Evolutionary conservation across 805 yeast species (phyloP).

Genomic region (Isabelozyma heimii): DNA sequence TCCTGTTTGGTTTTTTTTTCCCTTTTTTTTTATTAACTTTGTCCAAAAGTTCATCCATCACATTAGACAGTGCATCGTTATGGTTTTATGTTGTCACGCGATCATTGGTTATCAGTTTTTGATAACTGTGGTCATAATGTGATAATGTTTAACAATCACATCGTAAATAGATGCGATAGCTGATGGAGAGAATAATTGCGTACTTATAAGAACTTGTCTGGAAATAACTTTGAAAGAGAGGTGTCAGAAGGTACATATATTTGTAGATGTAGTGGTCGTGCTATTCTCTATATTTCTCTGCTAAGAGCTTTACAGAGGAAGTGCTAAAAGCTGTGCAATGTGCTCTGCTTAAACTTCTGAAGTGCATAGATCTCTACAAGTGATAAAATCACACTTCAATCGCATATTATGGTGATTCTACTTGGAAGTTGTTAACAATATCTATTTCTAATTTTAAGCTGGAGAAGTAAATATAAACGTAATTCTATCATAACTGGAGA

Average conservation of each 20-base stretch:
- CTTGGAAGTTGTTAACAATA: too few species aligned
- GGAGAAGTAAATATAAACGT: background rate
- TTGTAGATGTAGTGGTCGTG: conserved; percentile 2
- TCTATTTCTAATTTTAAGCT: background rate
- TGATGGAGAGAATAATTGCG: conserved; percentile 45
- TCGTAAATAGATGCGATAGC: conserved; percentile 40
- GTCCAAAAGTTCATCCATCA: conserved; percentile 67
- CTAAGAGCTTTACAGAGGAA: too few species aligned
- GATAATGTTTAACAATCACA: conserved; percentile 11
- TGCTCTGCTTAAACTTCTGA: too few species aligned
- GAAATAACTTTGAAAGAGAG: conserved; percentile 46
- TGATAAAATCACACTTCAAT: too few species aligned
- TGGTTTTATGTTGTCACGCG: conserved; percentile 18
- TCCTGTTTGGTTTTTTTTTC: background rate
- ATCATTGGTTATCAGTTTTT: conserved; percentile 28
- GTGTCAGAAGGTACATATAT: conserved; percentile 50
- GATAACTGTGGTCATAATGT: conserved; percentile 10
- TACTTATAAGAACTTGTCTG: conserved; percentile 51
- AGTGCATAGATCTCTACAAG: too few species aligned
- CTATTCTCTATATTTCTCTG: too few species aligned
- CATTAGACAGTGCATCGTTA: conserved; percentile 62
- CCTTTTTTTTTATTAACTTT: conserved; percentile 43
- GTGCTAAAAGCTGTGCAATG: too few species aligned
- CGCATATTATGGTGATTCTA: too few species aligned
- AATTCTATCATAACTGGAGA: background rate